These are phyloP conservation scores for Tritrichomonas foetus DNA, from an alignment of 208 protist species.

Conservation along the genomic window DNA sequence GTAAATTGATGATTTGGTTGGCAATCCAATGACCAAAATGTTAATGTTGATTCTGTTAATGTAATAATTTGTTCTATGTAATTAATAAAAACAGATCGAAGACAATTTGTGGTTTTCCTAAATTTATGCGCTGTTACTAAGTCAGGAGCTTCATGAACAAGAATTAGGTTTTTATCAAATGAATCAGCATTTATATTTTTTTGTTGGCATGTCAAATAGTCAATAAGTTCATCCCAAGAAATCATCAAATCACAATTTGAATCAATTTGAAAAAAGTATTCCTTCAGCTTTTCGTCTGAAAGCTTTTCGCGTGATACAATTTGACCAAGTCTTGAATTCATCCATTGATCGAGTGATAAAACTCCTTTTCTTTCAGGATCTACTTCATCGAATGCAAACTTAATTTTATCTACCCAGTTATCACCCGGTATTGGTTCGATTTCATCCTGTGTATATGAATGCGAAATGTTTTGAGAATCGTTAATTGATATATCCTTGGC, in stretches of 20 bases:
- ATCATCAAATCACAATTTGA: background rate
- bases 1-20: background rate
- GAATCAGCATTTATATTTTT: no score
- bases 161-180: background rate
- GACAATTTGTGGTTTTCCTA: background rate
- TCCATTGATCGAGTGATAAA: background rate
- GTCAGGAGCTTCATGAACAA: background rate
- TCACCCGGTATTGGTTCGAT: background rate
- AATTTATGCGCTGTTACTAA: background rate
- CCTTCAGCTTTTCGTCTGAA: background rate
- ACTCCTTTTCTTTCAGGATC: background rate
- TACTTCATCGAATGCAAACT: background rate
- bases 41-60: background rate
- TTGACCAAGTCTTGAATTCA: background rate
- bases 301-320: background rate
- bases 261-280: conserved; percentile 15
- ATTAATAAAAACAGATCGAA: background rate
- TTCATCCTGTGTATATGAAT: no score
- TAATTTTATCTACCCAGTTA: background rate
- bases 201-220: background rate
- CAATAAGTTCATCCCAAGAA: background rate
- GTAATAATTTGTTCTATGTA: conserved; percentile 1
- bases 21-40: background rate
- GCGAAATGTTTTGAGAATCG: no score
- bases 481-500: no score